Evolutionary conservation across 1,284 basidiomycete genomes (phyloP).

Genomic region (Papiliotrema fonsecae): DNA sequence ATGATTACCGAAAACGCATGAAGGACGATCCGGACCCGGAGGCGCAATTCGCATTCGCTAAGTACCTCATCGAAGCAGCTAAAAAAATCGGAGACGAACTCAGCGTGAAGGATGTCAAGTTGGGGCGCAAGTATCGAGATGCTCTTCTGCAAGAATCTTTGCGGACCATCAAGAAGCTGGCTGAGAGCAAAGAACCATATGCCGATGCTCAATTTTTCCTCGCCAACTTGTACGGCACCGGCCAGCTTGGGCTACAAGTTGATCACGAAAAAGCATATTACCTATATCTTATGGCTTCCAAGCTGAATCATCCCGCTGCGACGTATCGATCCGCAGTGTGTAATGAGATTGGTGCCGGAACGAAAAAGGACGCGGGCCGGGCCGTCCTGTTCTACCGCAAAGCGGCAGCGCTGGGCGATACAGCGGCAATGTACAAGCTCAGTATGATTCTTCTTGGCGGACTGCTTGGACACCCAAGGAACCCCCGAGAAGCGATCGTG

Average conservation of each 20-base stretch:
- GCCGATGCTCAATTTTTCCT: constrained; percentile 99
- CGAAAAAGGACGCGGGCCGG: constrained; percentile 75
- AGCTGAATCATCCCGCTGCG: constrained; percentile 92
- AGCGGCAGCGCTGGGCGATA: constrained; percentile 91
- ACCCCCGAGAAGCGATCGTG: constrained; percentile 83
- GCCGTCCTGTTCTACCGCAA: constrained; percentile 96
- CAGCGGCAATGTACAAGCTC: constrained; percentile 98
- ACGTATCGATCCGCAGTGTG: constrained; percentile 98
- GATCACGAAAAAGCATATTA: constrained; percentile 98
- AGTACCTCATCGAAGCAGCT: constrained; percentile 98
- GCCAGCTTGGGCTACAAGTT: constrained; percentile 85
- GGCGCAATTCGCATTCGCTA: constrained; percentile 95
- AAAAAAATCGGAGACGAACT: constrained; percentile 86
- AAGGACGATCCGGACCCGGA: constrained; percentile 97
- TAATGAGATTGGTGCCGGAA: constrained; percentile 99
- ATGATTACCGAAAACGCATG: constrained; percentile 93
- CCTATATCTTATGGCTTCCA: constrained; percentile 94
- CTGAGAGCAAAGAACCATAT: constrained; percentile 61
- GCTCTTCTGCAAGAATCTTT: constrained; percentile 79
- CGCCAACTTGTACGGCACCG: constrained; percentile 95
- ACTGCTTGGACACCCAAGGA: constrained; percentile 73
- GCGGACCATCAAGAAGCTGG: constrained; percentile 82
- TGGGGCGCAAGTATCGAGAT: constrained; percentile 79
- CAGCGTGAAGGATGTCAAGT: constrained; percentile 46
- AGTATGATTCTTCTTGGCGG: constrained; percentile 92